Conservation (phyloP, 2,329 filamentous ascomycete species). For the Fusarium armeniacum region DNA sequence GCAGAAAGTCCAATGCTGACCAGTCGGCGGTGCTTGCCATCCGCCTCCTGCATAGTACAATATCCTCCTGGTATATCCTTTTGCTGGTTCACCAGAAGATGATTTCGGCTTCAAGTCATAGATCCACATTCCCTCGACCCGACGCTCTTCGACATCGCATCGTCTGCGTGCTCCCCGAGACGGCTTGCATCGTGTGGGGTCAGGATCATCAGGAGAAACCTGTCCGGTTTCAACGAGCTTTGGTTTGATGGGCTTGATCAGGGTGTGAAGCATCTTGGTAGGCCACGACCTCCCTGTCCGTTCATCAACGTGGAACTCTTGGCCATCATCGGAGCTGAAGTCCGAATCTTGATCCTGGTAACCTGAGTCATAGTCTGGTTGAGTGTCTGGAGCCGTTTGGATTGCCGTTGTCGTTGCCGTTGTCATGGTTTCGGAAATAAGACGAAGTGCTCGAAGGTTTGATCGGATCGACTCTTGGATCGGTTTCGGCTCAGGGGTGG, state of each 20-base stretch:
- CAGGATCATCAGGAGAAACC: slow-evolving; percentile 23
- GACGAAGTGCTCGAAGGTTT: background rate
- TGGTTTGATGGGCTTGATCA: slow-evolving; percentile 38
- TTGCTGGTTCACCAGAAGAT: slow-evolving; percentile 31
- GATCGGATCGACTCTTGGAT: background rate
- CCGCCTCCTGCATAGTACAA: slow-evolving; percentile 70
- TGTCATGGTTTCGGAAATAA: slow-evolving; percentile 6
- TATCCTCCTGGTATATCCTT: slow-evolving; percentile 48
- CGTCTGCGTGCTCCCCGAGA: slow-evolving; percentile 20
- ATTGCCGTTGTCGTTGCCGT: background rate
- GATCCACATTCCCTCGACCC: slow-evolving; percentile 47
- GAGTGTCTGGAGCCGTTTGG: background rate
- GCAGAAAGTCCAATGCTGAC: slow-evolving; percentile 66
- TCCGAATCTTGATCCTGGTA: slow-evolving; percentile 9
- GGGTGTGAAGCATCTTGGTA: slow-evolving; percentile 24
- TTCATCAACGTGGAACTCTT: slow-evolving; percentile 21
- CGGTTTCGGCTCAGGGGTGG: background rate
- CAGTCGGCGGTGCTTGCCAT: slow-evolving; percentile 65
- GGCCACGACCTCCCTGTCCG: slow-evolving; percentile 26
- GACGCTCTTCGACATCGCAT: slow-evolving; percentile 39
- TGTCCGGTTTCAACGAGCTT: slow-evolving; percentile 17
- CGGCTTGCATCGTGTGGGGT: slow-evolving; percentile 31
- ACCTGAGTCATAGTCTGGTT: background rate
- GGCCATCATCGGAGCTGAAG: background rate
- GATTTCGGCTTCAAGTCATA: slow-evolving; percentile 43